These are phyloP conservation scores for Arachnopeziza araneosa DNA, from an alignment of 2,329 filamentous ascomycete genomes.

Conservation along the genomic window DNA sequence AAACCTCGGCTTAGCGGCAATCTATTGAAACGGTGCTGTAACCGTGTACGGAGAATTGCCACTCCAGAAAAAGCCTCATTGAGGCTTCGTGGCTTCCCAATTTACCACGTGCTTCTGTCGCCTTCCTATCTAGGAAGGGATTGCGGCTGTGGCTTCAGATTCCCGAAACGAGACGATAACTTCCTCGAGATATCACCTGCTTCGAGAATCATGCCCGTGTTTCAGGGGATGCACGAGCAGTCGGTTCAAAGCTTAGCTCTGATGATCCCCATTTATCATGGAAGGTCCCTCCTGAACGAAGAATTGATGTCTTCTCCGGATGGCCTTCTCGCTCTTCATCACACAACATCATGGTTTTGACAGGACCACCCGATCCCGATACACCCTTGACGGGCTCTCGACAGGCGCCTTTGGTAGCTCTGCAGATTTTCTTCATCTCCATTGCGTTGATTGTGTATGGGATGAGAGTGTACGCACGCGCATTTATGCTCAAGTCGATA, in stretches of 20 bases:
- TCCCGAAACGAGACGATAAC: neutral
- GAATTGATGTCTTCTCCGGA: neutral
- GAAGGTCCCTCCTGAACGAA: neutral
- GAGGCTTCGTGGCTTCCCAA: neutral
- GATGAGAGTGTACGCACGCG: conserved; percentile 5
- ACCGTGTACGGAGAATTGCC: neutral
- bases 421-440: conserved; percentile 2
- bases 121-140: neutral
- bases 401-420: conserved; percentile 1
- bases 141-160: neutral
- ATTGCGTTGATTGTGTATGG: conserved; percentile 3
- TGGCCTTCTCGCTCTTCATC: neutral
- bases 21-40: no score
- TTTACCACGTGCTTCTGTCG: neutral
- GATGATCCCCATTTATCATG: neutral
- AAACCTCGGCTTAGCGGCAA: neutral
- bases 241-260: neutral
- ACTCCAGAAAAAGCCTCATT: neutral
- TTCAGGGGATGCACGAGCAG: neutral
- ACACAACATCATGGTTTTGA: neutral
- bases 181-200: neutral
- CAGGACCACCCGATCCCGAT: neutral
- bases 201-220: neutral
- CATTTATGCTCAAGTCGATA: conserved; percentile 1
- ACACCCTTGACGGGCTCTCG: conserved; percentile 2